Evolutionary conservation across 2,329 filamentous ascomycete species (phyloP), one percentile per base, ranked within the genome.

Genomic region (Pseudogymnoascus destructans): DNA sequence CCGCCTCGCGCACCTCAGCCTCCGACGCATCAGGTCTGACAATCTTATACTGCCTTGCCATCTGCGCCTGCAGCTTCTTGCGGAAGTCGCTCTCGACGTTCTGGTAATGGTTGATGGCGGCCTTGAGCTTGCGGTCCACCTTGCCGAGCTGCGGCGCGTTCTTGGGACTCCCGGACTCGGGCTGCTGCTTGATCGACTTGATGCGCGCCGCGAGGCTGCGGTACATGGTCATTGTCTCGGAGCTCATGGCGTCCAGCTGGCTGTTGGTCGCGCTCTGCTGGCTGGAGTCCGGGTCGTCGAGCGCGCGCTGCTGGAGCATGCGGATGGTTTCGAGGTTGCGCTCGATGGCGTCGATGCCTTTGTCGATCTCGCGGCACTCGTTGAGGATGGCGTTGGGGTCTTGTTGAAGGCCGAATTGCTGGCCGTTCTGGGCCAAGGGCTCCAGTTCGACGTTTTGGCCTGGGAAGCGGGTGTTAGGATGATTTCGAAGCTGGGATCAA

Each of bases 41-140:
- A 69, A 97, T 96, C 60, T 87, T 81, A 73, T 95, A 95, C 70
- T 96, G 90, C 58, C 93, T 82, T 64, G 84, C 86, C 74, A 95
- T 87, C 72, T 95, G 89, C 55, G 89, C 86, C 70, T 88, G 80
- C 30, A 89, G 82, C 64, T 86, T 84, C 72, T 87, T 86, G 69
- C 86, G 82, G 78, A 91, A 95, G 19, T 84, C 79, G 1, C 81
- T 81, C 72, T 97, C 91, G 58, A 89, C 77, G 63, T 82, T 79
- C 72, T 93, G 89, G 75, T 91, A 96, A 61, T 82, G 75, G 65
- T 87, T 81, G 70, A 95, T 92, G 60, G 88, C 87, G 46, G 79
- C 76, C 75, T 92, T 91, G 65, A 96, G 78, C 59, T 85, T 81
- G 57, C 86, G 81, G 70, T 95, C 88, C 49, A 93, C 81, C 59